Percentiles rank a stretch among this genome's conserved stretches.
phyloP scores from a whole-genome alignment of 2,329 filamentous ascomycete species.

The Aspergillus latus region DNA sequence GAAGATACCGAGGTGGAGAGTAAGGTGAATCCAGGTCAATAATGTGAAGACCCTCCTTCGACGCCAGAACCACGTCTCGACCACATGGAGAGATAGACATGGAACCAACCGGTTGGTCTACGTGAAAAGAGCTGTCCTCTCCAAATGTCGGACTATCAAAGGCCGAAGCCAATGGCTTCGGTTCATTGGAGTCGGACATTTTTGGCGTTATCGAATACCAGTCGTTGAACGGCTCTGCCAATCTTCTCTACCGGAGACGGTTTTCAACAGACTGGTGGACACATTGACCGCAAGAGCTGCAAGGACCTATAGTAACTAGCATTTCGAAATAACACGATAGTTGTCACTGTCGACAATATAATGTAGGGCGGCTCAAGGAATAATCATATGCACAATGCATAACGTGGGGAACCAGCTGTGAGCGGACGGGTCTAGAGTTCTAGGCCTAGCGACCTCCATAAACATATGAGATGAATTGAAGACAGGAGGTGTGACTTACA shows the following conservation, averaged over 20 bases:
- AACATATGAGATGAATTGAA: background rate
- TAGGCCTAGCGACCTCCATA: background rate
- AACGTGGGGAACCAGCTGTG: slow-evolving; percentile 1
- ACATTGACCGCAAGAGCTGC: slow-evolving; percentile 13
- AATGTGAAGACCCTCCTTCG: slow-evolving; percentile 84
- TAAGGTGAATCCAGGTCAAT: slow-evolving; percentile 90
- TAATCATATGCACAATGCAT: slow-evolving; percentile 19
- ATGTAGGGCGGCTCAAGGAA: background rate
- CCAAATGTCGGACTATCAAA: slow-evolving; percentile 88
- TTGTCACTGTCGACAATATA: slow-evolving; percentile 10
- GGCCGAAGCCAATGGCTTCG: slow-evolving; percentile 52
- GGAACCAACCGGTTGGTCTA: slow-evolving; percentile 77
- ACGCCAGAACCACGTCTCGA: slow-evolving; percentile 85
- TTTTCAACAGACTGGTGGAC: slow-evolving; percentile 14
- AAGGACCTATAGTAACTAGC: slow-evolving; percentile 7
- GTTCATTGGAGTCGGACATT: slow-evolving; percentile 39
- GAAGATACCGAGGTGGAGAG: slow-evolving; percentile 79
- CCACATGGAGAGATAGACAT: slow-evolving; percentile 91
- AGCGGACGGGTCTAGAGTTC: background rate
- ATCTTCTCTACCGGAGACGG: slow-evolving; percentile 10
- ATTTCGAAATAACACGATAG: slow-evolving; percentile 18
- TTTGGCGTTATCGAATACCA: slow-evolving; percentile 13
- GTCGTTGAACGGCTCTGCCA: slow-evolving; percentile 1
- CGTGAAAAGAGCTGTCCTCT: slow-evolving; percentile 77
- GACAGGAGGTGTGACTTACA: background rate